A percentile compares a stretch with the other conserved stretches of the same genome.
These are phyloP conservation scores for Aplosporella prunicola DNA, from an alignment of 2,329 filamentous ascomycete species.

Conservation along the genomic window DNA sequence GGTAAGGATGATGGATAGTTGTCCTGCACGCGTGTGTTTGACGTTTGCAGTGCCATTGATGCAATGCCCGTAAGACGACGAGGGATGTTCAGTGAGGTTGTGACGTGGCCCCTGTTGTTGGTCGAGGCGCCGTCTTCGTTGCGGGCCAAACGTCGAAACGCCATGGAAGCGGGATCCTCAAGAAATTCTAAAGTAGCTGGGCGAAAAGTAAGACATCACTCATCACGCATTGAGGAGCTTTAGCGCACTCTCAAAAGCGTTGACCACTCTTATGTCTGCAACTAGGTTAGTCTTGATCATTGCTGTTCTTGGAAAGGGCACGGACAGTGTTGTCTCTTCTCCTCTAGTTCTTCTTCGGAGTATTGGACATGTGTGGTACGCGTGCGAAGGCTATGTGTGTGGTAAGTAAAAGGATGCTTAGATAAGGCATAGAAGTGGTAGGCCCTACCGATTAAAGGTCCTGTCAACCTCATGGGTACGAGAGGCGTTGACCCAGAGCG, in stretches of 20 bases:
- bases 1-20: too few relatives aligned
- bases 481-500: constrained; percentile 66
- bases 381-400: constrained; percentile 58
- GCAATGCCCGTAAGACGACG: too few relatives aligned
- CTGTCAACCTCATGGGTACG: constrained; percentile 65
- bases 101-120: too few relatives aligned
- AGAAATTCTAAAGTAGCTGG: too few relatives aligned
- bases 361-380: constrained; percentile 66
- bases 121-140: too few relatives aligned
- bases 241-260: constrained; percentile 42
- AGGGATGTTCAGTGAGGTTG: too few relatives aligned
- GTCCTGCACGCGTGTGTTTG: too few relatives aligned
- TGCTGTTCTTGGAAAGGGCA: constrained; percentile 11
- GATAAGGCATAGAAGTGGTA: constrained; percentile 5
- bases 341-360: constrained; percentile 59
- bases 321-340: constrained; percentile 75
- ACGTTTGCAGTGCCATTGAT: too few relatives aligned
- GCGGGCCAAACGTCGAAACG: too few relatives aligned
- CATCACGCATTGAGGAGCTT: constrained; percentile 27
- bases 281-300: background rate
- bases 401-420: background rate
- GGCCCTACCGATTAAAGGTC: constrained; percentile 61
- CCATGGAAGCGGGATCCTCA: too few relatives aligned
- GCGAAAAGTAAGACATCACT: too few relatives aligned
- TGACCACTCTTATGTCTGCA: constrained; percentile 37